Base-by-base conservation (phyloP, 805 yeast species). In the Candida sonorensis region DNA sequence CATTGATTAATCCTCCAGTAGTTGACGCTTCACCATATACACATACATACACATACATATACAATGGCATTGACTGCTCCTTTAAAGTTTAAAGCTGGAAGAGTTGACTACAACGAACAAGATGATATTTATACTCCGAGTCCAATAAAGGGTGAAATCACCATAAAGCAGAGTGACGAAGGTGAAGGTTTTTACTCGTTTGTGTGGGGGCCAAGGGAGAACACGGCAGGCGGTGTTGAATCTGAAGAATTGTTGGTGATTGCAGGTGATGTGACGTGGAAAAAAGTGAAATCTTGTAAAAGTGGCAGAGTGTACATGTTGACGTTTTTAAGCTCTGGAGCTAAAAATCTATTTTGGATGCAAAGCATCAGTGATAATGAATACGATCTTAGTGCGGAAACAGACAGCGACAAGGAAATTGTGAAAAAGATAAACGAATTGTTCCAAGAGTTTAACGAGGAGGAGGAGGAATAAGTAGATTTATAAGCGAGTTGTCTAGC, bases 241-340 rank as follows among this genome's bases (percentile, higher is more conserved):
- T 64, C 64, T 27, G 81, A 76, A 34, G 87, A 79, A 42, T 64
- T 83, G 37, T 63, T 84, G 42, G 72, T 85, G 26, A 77, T 85
- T 44, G 92, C 94, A 0, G 94, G 94, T 2, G 95, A 86, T 49
- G 90, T 82, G 32, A 73, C 79, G 26, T 83, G 87, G 76, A 71
- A 72, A 40, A 82, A 73, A 34, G 74, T 83, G 27, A 56, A 66
- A 31, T 73, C 83, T 18, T 81, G 94, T 55, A 69, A 61, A 26
- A 72, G 86, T 0, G 95, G 95, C 11, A 66, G 95, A 39, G 87
- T 86, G 11, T 78, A 48, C 36, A 52, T 51, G 51, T 42, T 59
- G 40, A 57, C 57, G 11, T 59, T 59, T 30, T 33, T 56, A 26
- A 50, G 59, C 30, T 55, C 61, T 3, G 62, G 63, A 8, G 63